phyloP scores from a whole-genome alignment of 352 stramenopile genomes.

The Globisporangium irregulare region DNA sequence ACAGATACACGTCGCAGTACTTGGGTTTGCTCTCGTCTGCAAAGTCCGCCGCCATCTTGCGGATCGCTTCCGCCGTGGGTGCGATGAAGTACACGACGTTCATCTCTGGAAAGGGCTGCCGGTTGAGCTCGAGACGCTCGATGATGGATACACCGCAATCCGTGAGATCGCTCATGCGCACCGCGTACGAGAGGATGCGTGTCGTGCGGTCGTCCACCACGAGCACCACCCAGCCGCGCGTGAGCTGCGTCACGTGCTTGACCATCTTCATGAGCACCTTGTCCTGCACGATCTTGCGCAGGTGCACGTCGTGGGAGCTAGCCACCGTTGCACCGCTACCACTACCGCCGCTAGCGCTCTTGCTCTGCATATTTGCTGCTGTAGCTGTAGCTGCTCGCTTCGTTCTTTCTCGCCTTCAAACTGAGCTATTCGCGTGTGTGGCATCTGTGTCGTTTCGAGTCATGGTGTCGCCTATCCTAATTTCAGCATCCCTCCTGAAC shows the following conservation, averaged over 20 bases:
- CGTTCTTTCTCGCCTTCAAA: slow-evolving; percentile 3
- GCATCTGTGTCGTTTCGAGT: slow-evolving; percentile 9
- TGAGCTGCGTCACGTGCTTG: slow-evolving; percentile 74
- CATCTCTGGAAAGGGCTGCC: slow-evolving; percentile 96
- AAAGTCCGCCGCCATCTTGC: slow-evolving; percentile 87
- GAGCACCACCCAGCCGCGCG: slow-evolving; percentile 88
- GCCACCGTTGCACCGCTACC: slow-evolving; percentile 25
- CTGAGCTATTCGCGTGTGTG: slow-evolving; percentile 15
- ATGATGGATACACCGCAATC: slow-evolving; percentile 96
- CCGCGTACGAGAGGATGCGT: slow-evolving; percentile 90
- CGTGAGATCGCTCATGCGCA: slow-evolving; percentile 99
- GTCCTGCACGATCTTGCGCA: slow-evolving; percentile 77
- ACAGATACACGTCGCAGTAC: slow-evolving; percentile 93
- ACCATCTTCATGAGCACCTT: slow-evolving; percentile 84
- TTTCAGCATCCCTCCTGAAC: neutral
- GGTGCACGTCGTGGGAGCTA: slow-evolving; percentile 52
- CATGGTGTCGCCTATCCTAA: slow-evolving; percentile 2
- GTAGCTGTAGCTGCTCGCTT: neutral
- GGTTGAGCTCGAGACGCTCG: slow-evolving; percentile 93
- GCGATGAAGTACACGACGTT: slow-evolving; percentile 95
- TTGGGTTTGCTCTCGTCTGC: slow-evolving; percentile 73
- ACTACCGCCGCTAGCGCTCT: too few species aligned
- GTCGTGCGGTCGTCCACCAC: slow-evolving; percentile 95
- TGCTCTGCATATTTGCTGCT: slow-evolving; percentile 5
- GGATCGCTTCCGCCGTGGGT: slow-evolving; percentile 83